Conservation (phyloP, 1,284 basidiomycete genomes). For the Sphaerobolus stellatus region DNA sequence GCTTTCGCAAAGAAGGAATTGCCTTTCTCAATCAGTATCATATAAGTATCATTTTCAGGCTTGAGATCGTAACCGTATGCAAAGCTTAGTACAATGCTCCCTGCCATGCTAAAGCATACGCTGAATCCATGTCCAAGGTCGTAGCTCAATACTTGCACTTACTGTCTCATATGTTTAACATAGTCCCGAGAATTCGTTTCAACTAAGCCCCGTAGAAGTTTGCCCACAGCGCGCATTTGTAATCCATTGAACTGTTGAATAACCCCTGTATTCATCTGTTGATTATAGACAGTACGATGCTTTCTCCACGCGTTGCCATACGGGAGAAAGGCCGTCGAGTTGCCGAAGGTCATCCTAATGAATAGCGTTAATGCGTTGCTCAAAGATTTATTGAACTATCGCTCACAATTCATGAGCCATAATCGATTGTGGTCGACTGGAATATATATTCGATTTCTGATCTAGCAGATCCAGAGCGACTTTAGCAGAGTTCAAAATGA, state of each 20-base stretch:
- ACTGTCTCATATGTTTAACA: background rate
- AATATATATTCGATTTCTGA: background rate
- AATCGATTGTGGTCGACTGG: background rate
- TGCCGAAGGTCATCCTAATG: slow-evolving; percentile 22
- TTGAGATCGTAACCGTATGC: slow-evolving; percentile 2
- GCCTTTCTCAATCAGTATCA: background rate
- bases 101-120: background rate
- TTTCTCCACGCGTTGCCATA: slow-evolving; percentile 42
- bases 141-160: background rate
- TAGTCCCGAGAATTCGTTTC: background rate
- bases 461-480: background rate
- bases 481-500: background rate
- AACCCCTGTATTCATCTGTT: slow-evolving; percentile 26
- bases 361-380: background rate
- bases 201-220: background rate
- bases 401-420: background rate
- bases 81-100: background rate
- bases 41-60: background rate
- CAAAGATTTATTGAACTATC: background rate
- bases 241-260: background rate
- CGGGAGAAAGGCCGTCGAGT: slow-evolving; percentile 41
- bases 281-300: slow-evolving; percentile 45
- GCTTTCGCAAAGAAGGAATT: background rate
- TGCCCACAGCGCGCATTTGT: background rate
- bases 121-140: background rate